Evolutionary conservation across 768 basidiomycete genomes (phyloP).

Genomic region (Heimioporus sp.): DNA sequence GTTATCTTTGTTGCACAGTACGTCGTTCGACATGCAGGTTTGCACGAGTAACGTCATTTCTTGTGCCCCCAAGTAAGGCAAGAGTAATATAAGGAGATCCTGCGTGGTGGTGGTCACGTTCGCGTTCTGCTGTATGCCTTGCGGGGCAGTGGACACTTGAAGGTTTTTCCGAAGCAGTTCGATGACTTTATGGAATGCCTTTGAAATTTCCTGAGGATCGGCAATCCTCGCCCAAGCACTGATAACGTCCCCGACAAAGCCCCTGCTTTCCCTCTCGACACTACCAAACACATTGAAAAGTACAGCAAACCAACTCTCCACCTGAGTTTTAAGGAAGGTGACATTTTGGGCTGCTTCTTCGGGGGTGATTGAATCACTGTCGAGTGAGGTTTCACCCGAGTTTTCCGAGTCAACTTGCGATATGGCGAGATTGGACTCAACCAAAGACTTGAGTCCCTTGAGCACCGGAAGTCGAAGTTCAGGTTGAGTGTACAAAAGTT

Average conservation of each 20-base stretch:
- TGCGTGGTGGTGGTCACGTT: conserved; percentile 61
- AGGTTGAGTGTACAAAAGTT: conserved; percentile 88
- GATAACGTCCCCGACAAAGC: conserved; percentile 86
- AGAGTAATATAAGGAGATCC: conserved; percentile 83
- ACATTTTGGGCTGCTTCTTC: conserved; percentile 67
- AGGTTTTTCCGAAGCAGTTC: conserved; percentile 69
- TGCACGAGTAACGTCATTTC: conserved; percentile 67
- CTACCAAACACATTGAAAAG: conserved; percentile 96
- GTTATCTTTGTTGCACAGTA: conserved; percentile 77
- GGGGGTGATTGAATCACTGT: conserved; percentile 41
- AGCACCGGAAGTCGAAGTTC: conserved; percentile 81
- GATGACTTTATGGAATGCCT: conserved; percentile 77
- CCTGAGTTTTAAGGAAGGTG: conserved; percentile 69
- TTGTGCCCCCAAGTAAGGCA: conserved; percentile 64
- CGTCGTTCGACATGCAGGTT: conserved; percentile 61
- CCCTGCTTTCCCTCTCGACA: conserved; percentile 68
- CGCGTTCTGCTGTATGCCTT: conserved; percentile 34
- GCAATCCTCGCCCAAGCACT: conserved; percentile 84
- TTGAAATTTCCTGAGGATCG: conserved; percentile 71
- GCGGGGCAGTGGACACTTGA: conserved; percentile 34
- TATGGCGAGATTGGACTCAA: conserved; percentile 72
- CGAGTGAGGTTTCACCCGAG: conserved; percentile 23
- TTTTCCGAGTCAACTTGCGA: conserved; percentile 35
- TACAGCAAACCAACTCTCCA: conserved; percentile 91
- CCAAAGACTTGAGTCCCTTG: conserved; percentile 73